Percentiles rank a stretch among this genome's conserved stretches.
Conservation (phyloP, 495 filamentous ascomycete species). For the Talaromyces stipitatus region DNA sequence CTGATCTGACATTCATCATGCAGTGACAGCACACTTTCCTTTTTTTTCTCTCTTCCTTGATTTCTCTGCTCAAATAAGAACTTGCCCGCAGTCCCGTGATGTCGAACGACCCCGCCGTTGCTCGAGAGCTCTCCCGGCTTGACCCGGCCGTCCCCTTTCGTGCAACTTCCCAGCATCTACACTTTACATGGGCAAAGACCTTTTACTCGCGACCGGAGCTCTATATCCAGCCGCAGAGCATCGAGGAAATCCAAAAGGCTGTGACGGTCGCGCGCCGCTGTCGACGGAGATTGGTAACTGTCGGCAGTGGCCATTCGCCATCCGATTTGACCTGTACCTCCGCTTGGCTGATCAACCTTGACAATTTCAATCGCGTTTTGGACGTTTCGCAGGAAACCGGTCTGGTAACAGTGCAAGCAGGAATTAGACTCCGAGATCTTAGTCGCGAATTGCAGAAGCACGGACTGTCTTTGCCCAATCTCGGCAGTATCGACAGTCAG, state of each 20-base stretch:
- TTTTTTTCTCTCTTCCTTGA: neutral
- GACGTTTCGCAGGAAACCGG: conserved; percentile 55
- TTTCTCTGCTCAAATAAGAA: neutral
- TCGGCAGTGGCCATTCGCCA: conserved; percentile 85
- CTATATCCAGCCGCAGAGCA: conserved; percentile 72
- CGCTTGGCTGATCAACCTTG: conserved; percentile 90
- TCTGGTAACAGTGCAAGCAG: conserved; percentile 70
- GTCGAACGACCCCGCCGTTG: conserved; percentile 40
- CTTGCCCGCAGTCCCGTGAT: neutral
- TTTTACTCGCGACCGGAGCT: conserved; percentile 82
- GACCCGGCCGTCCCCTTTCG: conserved; percentile 66
- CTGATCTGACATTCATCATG: neutral
- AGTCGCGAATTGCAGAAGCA: conserved; percentile 58
- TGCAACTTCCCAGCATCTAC: conserved; percentile 58
- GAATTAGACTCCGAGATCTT: conserved; percentile 71
- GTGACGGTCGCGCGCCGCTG: conserved; percentile 74
- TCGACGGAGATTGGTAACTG: conserved; percentile 69
- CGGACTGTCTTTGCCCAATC: conserved; percentile 75
- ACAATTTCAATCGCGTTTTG: conserved; percentile 67
- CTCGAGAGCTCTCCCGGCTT: conserved; percentile 46
- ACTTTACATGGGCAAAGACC: conserved; percentile 96
- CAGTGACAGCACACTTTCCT: neutral
- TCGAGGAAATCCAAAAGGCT: conserved; percentile 74
- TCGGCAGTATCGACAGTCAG: conserved; percentile 93
- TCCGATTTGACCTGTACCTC: conserved; percentile 90